These are phyloP conservation scores for Exserohilum turcica DNA, from an alignment of 2,329 filamentous ascomycete species.

Conservation along the genomic window DNA sequence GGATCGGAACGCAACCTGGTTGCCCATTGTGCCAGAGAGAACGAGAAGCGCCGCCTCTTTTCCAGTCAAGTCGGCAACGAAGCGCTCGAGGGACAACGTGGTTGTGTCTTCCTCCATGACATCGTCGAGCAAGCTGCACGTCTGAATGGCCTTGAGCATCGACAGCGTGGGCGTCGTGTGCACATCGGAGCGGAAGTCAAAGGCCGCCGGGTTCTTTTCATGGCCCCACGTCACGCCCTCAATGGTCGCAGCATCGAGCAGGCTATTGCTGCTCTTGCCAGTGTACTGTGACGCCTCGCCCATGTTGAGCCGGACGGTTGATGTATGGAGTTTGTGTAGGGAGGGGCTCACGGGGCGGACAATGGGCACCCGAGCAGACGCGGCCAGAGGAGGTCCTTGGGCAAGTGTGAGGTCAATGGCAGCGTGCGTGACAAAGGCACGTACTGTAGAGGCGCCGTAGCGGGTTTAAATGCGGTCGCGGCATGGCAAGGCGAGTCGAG, in stretches of 20 bases:
- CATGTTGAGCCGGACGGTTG: slow-evolving; percentile 30
- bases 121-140: slow-evolving; percentile 79
- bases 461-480: slow-evolving; percentile 25
- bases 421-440: slow-evolving; percentile 30
- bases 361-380: slow-evolving; percentile 11
- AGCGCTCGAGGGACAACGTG: slow-evolving; percentile 75
- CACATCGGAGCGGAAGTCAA: slow-evolving; percentile 59
- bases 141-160: slow-evolving; percentile 80
- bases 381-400: slow-evolving; percentile 27
- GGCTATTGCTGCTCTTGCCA: slow-evolving; percentile 33
- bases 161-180: slow-evolving; percentile 54
- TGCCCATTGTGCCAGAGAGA: slow-evolving; percentile 91
- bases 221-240: slow-evolving; percentile 41
- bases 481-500: slow-evolving; percentile 26
- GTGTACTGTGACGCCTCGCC: slow-evolving; percentile 40
- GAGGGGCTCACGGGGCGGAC: slow-evolving; percentile 15
- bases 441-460: slow-evolving; percentile 36
- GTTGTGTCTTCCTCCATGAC: slow-evolving; percentile 81
- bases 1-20: slow-evolving; percentile 80
- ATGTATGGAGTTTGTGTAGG: slow-evolving; percentile 22
- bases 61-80: slow-evolving; percentile 72
- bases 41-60: slow-evolving; percentile 82
- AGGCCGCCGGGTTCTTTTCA: slow-evolving; percentile 58
- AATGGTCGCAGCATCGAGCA: slow-evolving; percentile 20
- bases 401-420: slow-evolving; percentile 35